Evolutionary conservation across 2,329 filamentous ascomycete genomes (phyloP), one percentile per base, ranked within the genome.

Genomic region (Mycogone perniciosa): DNA sequence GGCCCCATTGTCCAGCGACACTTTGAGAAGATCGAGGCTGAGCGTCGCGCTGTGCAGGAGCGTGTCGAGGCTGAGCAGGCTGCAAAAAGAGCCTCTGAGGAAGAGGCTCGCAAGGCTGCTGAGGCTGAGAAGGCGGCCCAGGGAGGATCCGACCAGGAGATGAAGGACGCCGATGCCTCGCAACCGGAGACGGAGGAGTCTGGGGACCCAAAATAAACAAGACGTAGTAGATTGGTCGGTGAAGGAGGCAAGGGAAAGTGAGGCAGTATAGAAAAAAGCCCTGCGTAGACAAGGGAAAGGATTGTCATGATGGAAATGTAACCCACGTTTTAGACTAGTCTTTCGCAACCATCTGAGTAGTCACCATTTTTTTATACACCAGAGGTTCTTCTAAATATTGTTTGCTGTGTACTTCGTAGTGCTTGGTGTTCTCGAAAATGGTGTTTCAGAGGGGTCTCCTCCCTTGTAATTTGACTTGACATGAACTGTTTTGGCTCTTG

Each of bases 1-100:
- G 93, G 91, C 11, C 92, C 93, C 53, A 89, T 99, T 64, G 82
- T 90, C 58, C 90, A 96, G 76, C 88, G 92, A 60, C 89, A 96
- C 79, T 91, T 92, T 68, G 93, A 99, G 70, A 96, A 96, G 77
- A 75, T 90, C 57, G 89, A 96, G 72, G 82, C 84, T 54, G 89
- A 96, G 73, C 86, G 90, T 59, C 82, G 88, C 66, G 87, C 85
- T 20, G 71, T 85, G 39, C 82, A 89, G 66, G 89, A 92, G 52
- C 85, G 81, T 71, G 71, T 84, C 48, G 89, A 93, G 53, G 88
- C 88, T 56, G 85, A 89, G 71, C 82, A 82, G 67, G 85, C 86
- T 60, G 85, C 86, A 51, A 89, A 88, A 71, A 87, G 88, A 71
- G 75, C 73, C 44, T 72, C 73, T 52, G 75, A 80, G 62, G 77